Evolutionary conservation across 2,329 filamentous ascomycete genomes (phyloP).

Genomic region (Neofusicoccum sp.): DNA sequence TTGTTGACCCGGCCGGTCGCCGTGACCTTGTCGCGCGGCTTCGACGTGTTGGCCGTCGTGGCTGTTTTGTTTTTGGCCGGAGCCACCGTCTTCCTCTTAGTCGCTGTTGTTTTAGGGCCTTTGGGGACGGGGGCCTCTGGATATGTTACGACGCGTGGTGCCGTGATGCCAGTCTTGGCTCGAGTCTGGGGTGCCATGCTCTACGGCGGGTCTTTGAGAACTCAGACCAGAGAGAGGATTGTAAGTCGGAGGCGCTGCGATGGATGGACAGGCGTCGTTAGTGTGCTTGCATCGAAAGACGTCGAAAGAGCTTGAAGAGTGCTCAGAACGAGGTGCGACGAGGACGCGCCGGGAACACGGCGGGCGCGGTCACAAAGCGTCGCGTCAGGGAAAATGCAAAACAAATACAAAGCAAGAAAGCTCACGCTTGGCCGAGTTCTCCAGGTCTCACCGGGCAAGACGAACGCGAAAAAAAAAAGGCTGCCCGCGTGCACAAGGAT

Average conservation of each 20-base stretch:
- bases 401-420: neutral
- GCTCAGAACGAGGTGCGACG: neutral
- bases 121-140: constrained; percentile 38
- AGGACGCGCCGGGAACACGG: neutral
- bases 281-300: neutral
- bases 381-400: neutral
- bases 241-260: no score
- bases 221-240: neutral
- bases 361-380: neutral
- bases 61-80: constrained; percentile 29
- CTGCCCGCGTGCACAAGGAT: no score
- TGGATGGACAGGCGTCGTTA: neutral
- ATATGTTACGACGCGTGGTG: constrained; percentile 52
- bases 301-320: neutral
- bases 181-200: constrained; percentile 32
- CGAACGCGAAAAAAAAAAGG: neutral
- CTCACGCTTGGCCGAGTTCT: neutral
- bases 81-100: constrained; percentile 39
- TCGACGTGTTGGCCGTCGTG: constrained; percentile 29
- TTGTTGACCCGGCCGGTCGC: constrained; percentile 20
- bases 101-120: constrained; percentile 32
- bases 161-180: constrained; percentile 53
- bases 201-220: neutral
- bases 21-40: constrained; percentile 32
- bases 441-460: neutral